A percentile compares a stretch with the other conserved stretches of the same genome.
Conservation (phyloP, 2,329 filamentous ascomycete species). For the Neofusicoccum ribis region DNA sequence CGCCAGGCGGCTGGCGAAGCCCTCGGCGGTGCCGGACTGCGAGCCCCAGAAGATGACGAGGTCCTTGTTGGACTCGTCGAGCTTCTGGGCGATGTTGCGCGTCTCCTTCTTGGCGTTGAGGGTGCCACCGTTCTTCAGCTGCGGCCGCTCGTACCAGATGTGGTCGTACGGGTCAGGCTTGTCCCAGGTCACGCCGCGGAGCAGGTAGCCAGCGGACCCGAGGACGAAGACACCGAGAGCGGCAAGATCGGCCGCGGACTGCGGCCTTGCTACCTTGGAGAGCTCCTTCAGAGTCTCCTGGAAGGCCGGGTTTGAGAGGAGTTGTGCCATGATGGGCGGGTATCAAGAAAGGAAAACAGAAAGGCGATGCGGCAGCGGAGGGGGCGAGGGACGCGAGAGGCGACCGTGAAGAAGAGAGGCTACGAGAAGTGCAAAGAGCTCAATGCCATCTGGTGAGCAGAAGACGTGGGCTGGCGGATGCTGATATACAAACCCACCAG, state of each 20-base stretch:
- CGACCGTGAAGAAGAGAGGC: background rate
- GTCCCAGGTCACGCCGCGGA: constrained; percentile 48
- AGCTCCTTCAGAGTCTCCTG: constrained; percentile 19
- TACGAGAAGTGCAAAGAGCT: background rate
- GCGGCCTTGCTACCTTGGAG: constrained; percentile 33
- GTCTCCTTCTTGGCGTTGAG: constrained; percentile 36
- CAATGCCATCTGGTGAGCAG: background rate
- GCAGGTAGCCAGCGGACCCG: constrained; percentile 42
- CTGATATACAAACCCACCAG: constrained; percentile 2
- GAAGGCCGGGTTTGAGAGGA: constrained; percentile 18
- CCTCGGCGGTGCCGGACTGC: constrained; percentile 50
- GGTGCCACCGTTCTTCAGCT: constrained; percentile 37
- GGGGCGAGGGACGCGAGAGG: background rate
- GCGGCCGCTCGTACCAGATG: constrained; percentile 53
- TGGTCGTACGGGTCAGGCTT: constrained; percentile 52
- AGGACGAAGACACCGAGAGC: constrained; percentile 40
- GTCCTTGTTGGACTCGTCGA: constrained; percentile 39
- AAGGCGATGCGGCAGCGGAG: too few species aligned
- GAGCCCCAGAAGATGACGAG: constrained; percentile 52
- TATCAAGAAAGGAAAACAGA: background rate
- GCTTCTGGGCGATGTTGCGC: constrained; percentile 48
- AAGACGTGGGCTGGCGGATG: background rate
- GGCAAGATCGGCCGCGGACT: constrained; percentile 39
- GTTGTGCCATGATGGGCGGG: constrained; percentile 21
- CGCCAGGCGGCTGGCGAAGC: constrained; percentile 43